Base-by-base conservation (phyloP, 1,139 yeast genomes). In the Scheffersomyces stambukii region DNA sequence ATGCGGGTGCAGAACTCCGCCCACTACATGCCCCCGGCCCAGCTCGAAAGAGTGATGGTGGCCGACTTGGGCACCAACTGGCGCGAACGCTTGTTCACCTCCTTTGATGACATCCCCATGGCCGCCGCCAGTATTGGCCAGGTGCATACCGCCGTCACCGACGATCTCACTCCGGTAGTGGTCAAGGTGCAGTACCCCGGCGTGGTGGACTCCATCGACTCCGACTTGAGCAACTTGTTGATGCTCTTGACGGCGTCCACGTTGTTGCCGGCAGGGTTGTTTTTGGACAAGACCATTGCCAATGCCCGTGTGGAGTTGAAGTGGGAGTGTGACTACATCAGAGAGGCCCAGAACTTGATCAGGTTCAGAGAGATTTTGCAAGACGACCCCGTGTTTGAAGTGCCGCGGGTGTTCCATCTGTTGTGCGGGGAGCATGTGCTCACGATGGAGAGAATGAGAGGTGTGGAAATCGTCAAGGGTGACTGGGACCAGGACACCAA, bases 61-160 rank as follows among this genome's bases (percentile, higher is more conserved):
- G 56, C 62, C 11, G 93, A 88, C 40, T 69, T 91, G 36, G 96
- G 97, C 10, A 62, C 55, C 9, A 67, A 75, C 37, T 91, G 99
- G 99, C 72, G 88, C 40, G 55, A 63, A 8, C 68, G 78, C 21
- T 53, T 64, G 28, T 91, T 85, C 50, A 61, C 81, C 8, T 62
- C 75, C 3, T 91, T 93, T 57, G 86, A 86, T 33, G 95, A 84
- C 43, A 70, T 82, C 15, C 98, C 99, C 3, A 75, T 91, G 35
- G 98, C 98, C 1, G 97, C 98, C 3, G 98, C 98, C 1, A 85
- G 96, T 4, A 91, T 91, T 45, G 97, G 98, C 3, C 97, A 91
- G 56, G 98, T 91, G 3, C 98, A 91, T 57, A 70, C 69, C 26
- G 98, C 95, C 1, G 79, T 75, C 8, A 67, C 94, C 13, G 64